Base-by-base conservation (phyloP, 1,139 yeast species). In the Taphrina flavorubra region DNA sequence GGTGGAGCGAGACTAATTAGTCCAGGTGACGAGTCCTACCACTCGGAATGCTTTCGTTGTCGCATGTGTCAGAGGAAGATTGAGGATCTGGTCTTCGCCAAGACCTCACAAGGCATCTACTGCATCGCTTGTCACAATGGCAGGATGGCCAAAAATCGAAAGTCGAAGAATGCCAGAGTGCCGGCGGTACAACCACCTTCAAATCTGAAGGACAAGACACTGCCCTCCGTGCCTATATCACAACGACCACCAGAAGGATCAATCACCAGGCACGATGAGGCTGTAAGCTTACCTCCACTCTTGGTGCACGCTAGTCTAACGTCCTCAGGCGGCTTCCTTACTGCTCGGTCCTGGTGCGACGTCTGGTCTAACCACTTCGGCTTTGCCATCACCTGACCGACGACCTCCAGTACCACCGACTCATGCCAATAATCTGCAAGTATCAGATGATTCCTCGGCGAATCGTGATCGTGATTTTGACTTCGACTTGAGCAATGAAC, bases 51-150 rank as follows among this genome's bases (percentile, higher is more conserved):
- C 79, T 94, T 94, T 80, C 87, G 88, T 74, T 94, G 99, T 78
- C 86, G 96, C 68, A 88, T 91, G 73, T 94, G 99, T 80, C 89
- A 89, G 76, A 86, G 86, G 73, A 88, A 89, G 73, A 94, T 94
- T 71, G 96, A 90, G 75, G 97, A 94, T 78, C 81, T 92, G 74
- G 83, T 92, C 72, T 95, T 94, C 76, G 99, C 99, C 34, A 83
- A 97, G 76, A 94, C 99, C 0, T 88, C 95, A 58, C 92, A 90
- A 76, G 99, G 99, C 0, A 81, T 94, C 47, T 94, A 92, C 76
- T 94, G 99, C 80, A 90, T 94, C 90, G 83, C 84, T 51, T 94
- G 99, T 77, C 98, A 94, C 78, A 95, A 91, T 75, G 86, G 88
- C 74, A 80, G 94, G 70, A 81, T 94, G 78, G 94, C 87, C 42